A percentile compares a stretch with the other conserved stretches of the same genome.
Conservation (phyloP, 768 basidiomycete species). For the Auricularia cornea region DNA sequence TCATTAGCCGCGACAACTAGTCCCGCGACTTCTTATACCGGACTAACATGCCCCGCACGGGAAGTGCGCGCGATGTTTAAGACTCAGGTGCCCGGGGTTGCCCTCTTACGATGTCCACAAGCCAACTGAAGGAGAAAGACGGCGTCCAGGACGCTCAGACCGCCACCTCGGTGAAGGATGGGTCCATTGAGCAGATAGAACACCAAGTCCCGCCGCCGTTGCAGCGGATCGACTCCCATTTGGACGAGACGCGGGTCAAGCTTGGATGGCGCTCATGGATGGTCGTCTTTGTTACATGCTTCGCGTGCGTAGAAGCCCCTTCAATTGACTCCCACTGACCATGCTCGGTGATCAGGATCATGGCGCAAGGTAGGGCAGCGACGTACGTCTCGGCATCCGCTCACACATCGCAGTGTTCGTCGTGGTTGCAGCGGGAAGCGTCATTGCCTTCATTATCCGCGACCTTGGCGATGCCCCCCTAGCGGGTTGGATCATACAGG, state of each 20-base stretch:
- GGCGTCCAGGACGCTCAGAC: too few species aligned
- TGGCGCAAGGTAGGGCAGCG: not conserved
- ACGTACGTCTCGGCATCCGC: too few species aligned
- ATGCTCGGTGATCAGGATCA: not conserved
- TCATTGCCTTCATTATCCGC: slow-evolving; percentile 6
- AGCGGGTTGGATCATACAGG: slow-evolving; percentile 6
- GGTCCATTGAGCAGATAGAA: too few species aligned
- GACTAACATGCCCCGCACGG: too few species aligned
- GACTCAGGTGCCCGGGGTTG: too few species aligned
- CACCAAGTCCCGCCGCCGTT: not conserved
- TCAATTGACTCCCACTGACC: not conserved
- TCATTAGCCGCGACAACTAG: too few species aligned
- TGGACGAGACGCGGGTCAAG: not conserved
- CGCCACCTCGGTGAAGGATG: too few species aligned
- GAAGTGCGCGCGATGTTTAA: too few species aligned
- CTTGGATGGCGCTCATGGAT: slow-evolving; percentile 7
- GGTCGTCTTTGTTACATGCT: slow-evolving; percentile 4
- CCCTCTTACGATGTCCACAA: too few species aligned
- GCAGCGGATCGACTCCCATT: not conserved
- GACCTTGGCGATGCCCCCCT: slow-evolving; percentile 5
- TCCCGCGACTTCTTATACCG: too few species aligned
- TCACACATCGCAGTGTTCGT: not conserved
- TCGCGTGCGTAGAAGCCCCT: not conserved
- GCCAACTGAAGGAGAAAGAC: too few species aligned
- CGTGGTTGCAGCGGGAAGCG: slow-evolving; percentile 2